Percentiles rank a stretch among this genome's conserved stretches.
These are phyloP conservation scores for Pestalotiopsis sp. DNA, from an alignment of 2,329 filamentous ascomycete species.

Conservation along the genomic window DNA sequence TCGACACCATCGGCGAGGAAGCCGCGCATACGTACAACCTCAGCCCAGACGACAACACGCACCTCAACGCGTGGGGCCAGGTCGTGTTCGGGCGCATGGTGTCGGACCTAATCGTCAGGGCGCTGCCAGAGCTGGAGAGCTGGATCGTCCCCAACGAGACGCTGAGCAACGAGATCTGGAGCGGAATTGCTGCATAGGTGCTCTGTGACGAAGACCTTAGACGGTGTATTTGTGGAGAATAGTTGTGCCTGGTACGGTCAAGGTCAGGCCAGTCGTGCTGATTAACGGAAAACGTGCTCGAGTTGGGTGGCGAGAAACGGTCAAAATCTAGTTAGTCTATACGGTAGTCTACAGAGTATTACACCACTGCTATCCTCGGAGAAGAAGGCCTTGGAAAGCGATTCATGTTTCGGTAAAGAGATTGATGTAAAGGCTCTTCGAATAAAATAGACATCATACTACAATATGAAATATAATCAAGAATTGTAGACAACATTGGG, in stretches of 20 bases:
- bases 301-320: no score
- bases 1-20: constrained; percentile 51
- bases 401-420: no score
- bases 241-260: no score
- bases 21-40: constrained; percentile 50
- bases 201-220: no score
- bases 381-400: no score
- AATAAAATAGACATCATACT: neutral
- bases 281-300: no score
- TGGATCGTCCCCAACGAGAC: constrained; percentile 32
- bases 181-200: constrained; percentile 35
- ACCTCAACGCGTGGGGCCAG: constrained; percentile 55
- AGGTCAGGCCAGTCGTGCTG: no score
- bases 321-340: no score
- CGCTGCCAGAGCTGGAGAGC: constrained; percentile 20
- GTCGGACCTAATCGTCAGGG: constrained; percentile 47
- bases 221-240: no score
- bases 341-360: no score
- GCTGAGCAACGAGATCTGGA: constrained; percentile 33
- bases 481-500: neutral
- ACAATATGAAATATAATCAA: neutral
- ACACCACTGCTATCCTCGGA: no score
- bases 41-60: constrained; percentile 50
- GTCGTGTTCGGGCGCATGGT: constrained; percentile 61
- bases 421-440: neutral